A percentile compares a stretch with the other conserved stretches of the same genome.
phyloP scores from a whole-genome alignment of 306 rosid species.

The Quercus aquifolioides region DNA sequence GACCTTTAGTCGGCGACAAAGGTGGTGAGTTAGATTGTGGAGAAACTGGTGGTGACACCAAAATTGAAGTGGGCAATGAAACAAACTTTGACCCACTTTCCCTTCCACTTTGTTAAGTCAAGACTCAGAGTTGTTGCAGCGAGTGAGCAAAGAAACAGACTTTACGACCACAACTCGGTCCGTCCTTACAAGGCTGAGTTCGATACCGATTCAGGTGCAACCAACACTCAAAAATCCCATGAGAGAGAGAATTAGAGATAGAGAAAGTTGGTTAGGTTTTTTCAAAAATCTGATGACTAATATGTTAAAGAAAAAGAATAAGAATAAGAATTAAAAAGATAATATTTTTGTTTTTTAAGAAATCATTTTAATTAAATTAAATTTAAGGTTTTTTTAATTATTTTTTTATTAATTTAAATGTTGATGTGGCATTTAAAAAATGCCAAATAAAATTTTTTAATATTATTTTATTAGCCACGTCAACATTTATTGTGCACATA shows the following conservation, averaged over 20 bases:
- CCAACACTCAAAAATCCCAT: conserved; percentile 94
- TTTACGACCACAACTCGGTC: conserved; percentile 55
- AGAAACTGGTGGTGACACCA: conserved; percentile 38
- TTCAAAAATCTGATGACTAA: no score
- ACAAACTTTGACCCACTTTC: background rate
- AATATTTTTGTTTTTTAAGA: no score
- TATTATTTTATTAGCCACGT: no score
- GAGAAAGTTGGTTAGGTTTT: no score
- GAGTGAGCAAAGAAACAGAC: conserved; percentile 94
- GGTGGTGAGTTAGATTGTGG: conserved; percentile 51
- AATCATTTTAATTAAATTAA: no score
- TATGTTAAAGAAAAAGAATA: no score
- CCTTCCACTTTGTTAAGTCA: conserved; percentile 25
- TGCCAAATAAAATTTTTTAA: no score
- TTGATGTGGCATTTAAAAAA: no score
- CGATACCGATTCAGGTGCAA: conserved; percentile 82
- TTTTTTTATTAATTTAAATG: no score
- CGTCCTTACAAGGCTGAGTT: conserved; percentile 86
- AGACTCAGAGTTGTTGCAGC: conserved; percentile 53
- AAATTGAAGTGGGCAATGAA: conserved; percentile 61
- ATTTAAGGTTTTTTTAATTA: no score
- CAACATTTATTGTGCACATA: no score
- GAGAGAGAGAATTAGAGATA: conserved; percentile 35
- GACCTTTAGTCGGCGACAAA: conserved; percentile 28
- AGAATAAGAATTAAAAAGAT: no score